Evolutionary conservation across 2,329 filamentous ascomycete genomes (phyloP).

Genomic region (Calonectria ilicicola): DNA sequence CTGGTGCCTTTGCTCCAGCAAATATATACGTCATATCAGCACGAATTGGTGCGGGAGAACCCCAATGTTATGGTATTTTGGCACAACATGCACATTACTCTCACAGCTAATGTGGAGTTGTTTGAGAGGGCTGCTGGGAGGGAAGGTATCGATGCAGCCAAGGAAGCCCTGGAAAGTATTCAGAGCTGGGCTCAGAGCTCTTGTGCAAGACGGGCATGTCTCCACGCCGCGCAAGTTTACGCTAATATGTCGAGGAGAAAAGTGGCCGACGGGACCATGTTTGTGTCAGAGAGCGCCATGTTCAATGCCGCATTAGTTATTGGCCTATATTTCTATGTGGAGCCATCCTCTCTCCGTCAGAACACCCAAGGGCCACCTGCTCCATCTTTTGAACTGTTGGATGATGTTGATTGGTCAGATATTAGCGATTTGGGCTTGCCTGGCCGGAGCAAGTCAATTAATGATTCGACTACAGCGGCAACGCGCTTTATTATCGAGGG

Average conservation of each 20-base stretch:
- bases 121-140: background rate
- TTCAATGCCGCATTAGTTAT: slow-evolving; percentile 17
- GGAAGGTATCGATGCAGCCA: background rate
- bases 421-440: background rate
- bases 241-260: slow-evolving; percentile 16
- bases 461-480: background rate
- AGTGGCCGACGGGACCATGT: slow-evolving; percentile 21
- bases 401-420: background rate
- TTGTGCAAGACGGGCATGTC: background rate
- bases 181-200: background rate
- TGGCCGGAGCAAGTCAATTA: background rate
- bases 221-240: slow-evolving; percentile 10
- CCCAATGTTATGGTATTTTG: background rate
- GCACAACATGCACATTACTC: background rate
- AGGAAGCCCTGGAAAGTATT: background rate
- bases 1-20: background rate
- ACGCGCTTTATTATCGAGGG: background rate
- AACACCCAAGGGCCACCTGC: background rate
- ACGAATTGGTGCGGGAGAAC: background rate
- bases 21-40: background rate
- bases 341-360: background rate
- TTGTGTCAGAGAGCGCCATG: slow-evolving; percentile 18
- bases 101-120: background rate
- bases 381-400: background rate
- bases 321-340: background rate